Base-by-base conservation (phyloP, 2,329 filamentous ascomycete species). In the Xylaria polymorpha region DNA sequence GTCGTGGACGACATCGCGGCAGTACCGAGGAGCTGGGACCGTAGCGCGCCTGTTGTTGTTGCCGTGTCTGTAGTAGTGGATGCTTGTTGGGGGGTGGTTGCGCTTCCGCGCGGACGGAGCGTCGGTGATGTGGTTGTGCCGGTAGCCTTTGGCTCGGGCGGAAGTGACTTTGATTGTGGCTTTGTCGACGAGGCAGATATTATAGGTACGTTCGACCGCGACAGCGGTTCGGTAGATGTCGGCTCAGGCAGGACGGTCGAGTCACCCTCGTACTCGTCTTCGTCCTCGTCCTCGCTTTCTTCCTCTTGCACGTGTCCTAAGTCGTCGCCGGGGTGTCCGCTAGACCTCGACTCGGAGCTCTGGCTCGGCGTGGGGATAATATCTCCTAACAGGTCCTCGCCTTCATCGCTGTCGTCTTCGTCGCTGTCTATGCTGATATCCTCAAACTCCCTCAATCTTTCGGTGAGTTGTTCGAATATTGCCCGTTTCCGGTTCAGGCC, bases 401-500 rank as follows among this genome's bases (percentile, higher is more conserved):
- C 87, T 14, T 87, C 86, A 4, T 83, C 85, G 25, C 84, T 84
- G 68, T 79, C 78, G 15, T 70, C 64, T 43, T 79, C 78, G 20
- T 80, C 77, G 20, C 78, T 79, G 25, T 84, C 82, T 37, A 83
- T 82, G 77, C 77, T 80, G 66, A 92, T 85, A 72, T 92, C 88
- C 73, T 90, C 86, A 10, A 94, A 78, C 74, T 94, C 92, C 67
- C 89, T 83, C 70, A 95, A 79, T 44, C 90, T 84, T 73, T 92
- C 88, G 51, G 87, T 83, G 50, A 95, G 80, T 63, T 87, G 83
- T 74, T 92, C 91, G 61, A 94, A 84, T 5, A 88, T 77, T 43
- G 92, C 89, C 66, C 90, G 86, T 75, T 93, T 92, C 51, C 82
- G 81, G 69, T 87, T 85, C 39, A 95, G 82, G 70, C 92, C 89